Conservation (phyloP, 352 stramenopile genomes). For the Pythium apleroticum region DNA sequence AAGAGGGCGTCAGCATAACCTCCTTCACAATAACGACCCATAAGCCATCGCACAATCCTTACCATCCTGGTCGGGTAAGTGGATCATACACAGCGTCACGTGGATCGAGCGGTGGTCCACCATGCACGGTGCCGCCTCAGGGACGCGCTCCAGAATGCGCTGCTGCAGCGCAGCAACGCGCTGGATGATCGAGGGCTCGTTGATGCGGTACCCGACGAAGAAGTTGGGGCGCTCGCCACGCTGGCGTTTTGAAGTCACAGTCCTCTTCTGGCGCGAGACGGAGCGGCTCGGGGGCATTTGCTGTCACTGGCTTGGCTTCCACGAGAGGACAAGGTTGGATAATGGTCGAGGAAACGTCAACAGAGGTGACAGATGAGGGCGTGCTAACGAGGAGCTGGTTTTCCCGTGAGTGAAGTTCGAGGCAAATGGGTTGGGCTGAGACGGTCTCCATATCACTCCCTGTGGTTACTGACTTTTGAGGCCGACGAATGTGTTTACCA, state of each 20-base stretch:
- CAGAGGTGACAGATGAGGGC: neutral
- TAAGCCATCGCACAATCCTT: too few relatives aligned
- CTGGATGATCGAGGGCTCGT: slow-evolving; percentile 18
- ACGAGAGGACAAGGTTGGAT: neutral
- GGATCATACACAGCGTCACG: slow-evolving; percentile 49
- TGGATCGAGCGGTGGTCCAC: slow-evolving; percentile 43
- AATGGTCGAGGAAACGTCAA: neutral
- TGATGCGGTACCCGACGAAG: slow-evolving; percentile 49
- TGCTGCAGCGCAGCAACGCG: slow-evolving; percentile 30
- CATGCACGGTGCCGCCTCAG: slow-evolving; percentile 31
- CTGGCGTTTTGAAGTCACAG: slow-evolving; percentile 2
- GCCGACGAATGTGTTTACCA: neutral
- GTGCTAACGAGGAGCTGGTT: neutral
- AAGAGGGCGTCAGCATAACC: too few relatives aligned
- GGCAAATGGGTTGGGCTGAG: neutral
- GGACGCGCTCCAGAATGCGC: slow-evolving; percentile 29
- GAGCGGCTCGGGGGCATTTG: neutral
- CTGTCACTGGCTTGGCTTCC: neutral
- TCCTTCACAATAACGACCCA: too few relatives aligned
- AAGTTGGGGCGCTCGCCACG: slow-evolving; percentile 34
- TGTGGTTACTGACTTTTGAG: neutral
- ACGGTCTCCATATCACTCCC: neutral
- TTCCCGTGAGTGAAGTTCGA: slow-evolving; percentile 1
- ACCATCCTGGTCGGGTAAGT: slow-evolving; percentile 33
- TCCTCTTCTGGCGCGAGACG: slow-evolving; percentile 1